Evolutionary conservation across 192 early-diverging fungal genomes (phyloP), one percentile per base, ranked within the genome.

Genomic region (Umbelopsis sp.): DNA sequence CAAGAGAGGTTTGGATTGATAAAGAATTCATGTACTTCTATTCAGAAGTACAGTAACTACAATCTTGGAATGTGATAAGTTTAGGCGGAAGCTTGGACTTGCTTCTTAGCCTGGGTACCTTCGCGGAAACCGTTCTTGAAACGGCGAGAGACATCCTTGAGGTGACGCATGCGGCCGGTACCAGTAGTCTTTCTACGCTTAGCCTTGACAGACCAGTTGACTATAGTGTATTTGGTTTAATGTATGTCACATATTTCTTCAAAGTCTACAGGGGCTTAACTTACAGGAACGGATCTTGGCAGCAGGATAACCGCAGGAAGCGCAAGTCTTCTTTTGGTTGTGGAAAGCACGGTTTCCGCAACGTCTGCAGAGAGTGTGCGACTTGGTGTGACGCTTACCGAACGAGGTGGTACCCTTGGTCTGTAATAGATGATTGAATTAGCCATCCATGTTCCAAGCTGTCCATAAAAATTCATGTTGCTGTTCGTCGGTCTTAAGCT

Each of bases 271-370:
- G 4, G 35, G 10, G 16, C 23, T 21, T 46, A 35, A 79, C 86
- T 86, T 81, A 94, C 90, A 99, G 80, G 87, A 90, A 79, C 97
- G 91, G 82, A 92, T 95, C 91, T 99, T 99, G 80, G 96, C 95
- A 74, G 96, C 86, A 49, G 97, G 97, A 85, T 97, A 99, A 68
- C 94, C 96, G 87, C 97, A 99, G 81, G 94, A 94, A 79, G 95
- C 95, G 86, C 97, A 99, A 49, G 95, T 97, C 94, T 99, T 99
- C 94, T 99, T 99, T 88, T 98, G 96, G 91, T 93, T 95, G 92
- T 99, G 97, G 93, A 97, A 97, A 52, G 96, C 91, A 72, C 96
- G 92, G 73, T 89, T 89, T 67, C 98, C 98, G 86, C 98, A 99
- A 79, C 97, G 91, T 76, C 90, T 85, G 94, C 97, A 99, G 77